Percentiles rank a stretch among this genome's conserved stretches.
Evolutionary conservation across 2,329 filamentous ascomycete genomes (phyloP).

Genomic region (Exserohilum turcica): DNA sequence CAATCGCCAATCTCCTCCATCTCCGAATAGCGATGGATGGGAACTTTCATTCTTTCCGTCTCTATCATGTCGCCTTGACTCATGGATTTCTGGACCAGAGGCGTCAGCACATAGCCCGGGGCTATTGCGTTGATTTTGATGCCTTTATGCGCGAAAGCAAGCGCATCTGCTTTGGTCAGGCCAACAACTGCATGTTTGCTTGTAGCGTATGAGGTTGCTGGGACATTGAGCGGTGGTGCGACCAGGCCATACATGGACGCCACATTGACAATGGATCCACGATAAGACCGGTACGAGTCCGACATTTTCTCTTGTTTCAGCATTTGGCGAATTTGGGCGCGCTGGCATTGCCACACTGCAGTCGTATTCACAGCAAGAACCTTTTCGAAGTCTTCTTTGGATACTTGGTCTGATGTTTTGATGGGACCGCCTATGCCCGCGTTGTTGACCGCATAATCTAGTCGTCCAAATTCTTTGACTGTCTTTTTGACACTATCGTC

Average conservation of each 20-base stretch:
- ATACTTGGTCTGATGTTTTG: conserved; percentile 53
- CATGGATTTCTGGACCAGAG: conserved; percentile 41
- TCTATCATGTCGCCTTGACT: conserved; percentile 36
- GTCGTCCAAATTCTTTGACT: conserved; percentile 56
- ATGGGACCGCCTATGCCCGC: conserved; percentile 57
- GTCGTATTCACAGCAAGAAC: conserved; percentile 61
- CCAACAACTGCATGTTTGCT: conserved; percentile 62
- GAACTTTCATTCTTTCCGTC: conserved; percentile 48
- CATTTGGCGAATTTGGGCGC: conserved; percentile 59
- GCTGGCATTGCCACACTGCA: conserved; percentile 63
- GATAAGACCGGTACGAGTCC: conserved; percentile 42
- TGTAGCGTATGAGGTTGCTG: conserved; percentile 56
- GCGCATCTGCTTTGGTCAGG: conserved; percentile 60
- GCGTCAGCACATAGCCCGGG: conserved; percentile 56
- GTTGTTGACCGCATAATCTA: conserved; percentile 63
- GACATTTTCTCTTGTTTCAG: conserved; percentile 52
- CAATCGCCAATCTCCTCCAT: conserved; percentile 72
- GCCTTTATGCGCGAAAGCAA: conserved; percentile 56
- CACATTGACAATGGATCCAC: conserved; percentile 62
- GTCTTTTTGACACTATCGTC: conserved; percentile 51
- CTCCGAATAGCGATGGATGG: conserved; percentile 57
- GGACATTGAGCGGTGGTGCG: conserved; percentile 41
- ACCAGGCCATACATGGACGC: conserved; percentile 59
- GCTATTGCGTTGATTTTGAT: conserved; percentile 68
- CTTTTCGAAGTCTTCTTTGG: conserved; percentile 56